phyloP scores from a whole-genome alignment of 2,329 filamentous ascomycete genomes.

The Neurospora sp. region DNA sequence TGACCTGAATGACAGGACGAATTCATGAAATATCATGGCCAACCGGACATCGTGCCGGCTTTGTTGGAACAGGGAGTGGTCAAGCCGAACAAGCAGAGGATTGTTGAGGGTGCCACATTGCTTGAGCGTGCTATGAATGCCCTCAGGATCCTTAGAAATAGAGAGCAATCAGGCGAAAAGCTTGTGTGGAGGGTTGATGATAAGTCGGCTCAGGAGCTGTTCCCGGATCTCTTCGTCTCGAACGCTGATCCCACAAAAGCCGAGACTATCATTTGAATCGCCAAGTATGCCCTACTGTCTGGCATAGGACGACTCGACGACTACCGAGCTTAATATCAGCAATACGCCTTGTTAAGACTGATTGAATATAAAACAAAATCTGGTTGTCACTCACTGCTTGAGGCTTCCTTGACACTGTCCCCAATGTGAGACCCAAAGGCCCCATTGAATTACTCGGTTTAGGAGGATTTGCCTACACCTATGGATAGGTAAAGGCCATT shows the following conservation, averaged over 20 bases:
- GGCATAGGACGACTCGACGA: neutral
- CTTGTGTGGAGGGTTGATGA: slow-evolving; percentile 21
- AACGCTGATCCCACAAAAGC: neutral
- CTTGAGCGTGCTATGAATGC: slow-evolving; percentile 24
- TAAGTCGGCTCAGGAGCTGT: slow-evolving; percentile 4
- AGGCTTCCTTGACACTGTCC: neutral
- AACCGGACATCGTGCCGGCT: slow-evolving; percentile 43
- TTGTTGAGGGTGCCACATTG: slow-evolving; percentile 34
- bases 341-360: neutral
- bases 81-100: slow-evolving; percentile 29
- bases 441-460: neutral
- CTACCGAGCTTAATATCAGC: neutral
- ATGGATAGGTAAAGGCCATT: neutral
- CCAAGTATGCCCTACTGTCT: neutral
- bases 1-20: slow-evolving; percentile 33
- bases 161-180: slow-evolving; percentile 20
- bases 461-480: neutral
- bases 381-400: neutral
- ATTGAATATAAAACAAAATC: neutral
- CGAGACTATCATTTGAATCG: neutral
- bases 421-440: neutral
- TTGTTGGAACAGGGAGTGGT: slow-evolving; percentile 31
- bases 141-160: slow-evolving; percentile 15
- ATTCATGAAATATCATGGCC: slow-evolving; percentile 43
- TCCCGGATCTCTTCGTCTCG: neutral